These are phyloP conservation scores for Scutellaria minor DNA, from an alignment of 257 asterid species.

Conservation along the genomic window DNA sequence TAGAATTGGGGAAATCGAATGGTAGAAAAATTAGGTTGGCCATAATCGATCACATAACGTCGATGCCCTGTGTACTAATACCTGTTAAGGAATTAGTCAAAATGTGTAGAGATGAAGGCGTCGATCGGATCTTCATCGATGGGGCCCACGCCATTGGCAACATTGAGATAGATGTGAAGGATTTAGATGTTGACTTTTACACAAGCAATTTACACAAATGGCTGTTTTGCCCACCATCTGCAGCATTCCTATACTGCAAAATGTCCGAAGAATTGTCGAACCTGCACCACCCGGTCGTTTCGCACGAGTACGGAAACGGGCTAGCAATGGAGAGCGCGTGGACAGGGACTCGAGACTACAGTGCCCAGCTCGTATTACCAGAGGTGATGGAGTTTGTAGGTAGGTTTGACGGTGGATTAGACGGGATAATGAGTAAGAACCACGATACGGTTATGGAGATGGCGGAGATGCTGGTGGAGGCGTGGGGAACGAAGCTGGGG, in stretches of 20 bases:
- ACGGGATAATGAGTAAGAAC: conserved; percentile 72
- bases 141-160: conserved; percentile 90
- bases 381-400: conserved; percentile 68
- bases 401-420: conserved; percentile 79
- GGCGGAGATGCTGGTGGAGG: conserved; percentile 55
- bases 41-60: conserved; percentile 80
- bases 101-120: conserved; percentile 74
- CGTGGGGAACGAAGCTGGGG: conserved; percentile 82
- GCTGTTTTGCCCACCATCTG: conserved; percentile 83
- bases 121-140: conserved; percentile 67
- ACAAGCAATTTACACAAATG: conserved; percentile 80
- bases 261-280: conserved; percentile 52
- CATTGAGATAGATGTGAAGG: conserved; percentile 66
- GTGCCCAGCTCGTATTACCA: conserved; percentile 77
- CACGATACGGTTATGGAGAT: conserved; percentile 61
- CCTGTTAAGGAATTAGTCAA: conserved; percentile 73
- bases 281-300: conserved; percentile 79
- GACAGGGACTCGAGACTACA: conserved; percentile 88
- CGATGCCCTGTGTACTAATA: conserved; percentile 78
- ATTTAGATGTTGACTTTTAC: conserved; percentile 80
- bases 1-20: conserved; percentile 53
- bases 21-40: conserved; percentile 74
- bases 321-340: conserved; percentile 78
- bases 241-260: conserved; percentile 71
- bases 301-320: conserved; percentile 82